Conservation (phyloP, 192 early-diverging fungal genomes). For the Podila minutissima region DNA sequence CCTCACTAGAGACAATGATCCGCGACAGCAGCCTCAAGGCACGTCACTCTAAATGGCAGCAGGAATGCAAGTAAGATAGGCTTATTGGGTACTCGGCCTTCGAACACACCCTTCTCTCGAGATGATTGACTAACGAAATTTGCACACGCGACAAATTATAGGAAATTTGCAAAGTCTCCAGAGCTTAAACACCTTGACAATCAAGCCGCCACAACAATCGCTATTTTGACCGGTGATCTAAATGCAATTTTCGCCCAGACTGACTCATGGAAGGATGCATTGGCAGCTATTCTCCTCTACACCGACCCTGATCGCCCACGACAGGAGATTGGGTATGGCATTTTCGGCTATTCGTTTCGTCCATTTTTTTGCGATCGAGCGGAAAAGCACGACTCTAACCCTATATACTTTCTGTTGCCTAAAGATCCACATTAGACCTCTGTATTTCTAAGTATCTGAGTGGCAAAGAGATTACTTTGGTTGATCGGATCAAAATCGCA, state of each 20-base stretch:
- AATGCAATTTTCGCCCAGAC: conserved; percentile 50
- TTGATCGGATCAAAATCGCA: conserved; percentile 54
- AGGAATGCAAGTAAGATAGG: conserved; percentile 28
- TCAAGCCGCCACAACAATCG: conserved; percentile 8
- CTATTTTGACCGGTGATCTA: conserved; percentile 45
- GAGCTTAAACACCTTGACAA: conserved; percentile 12
- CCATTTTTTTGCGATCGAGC: too few species aligned
- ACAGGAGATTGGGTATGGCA: conserved; percentile 28
- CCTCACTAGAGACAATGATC: conserved; percentile 10
- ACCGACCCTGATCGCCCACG: conserved; percentile 53
- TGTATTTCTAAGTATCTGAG: conserved; percentile 30
- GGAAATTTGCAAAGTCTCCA: conserved; percentile 19
- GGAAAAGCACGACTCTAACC: not conserved
- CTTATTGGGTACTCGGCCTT: too few species aligned
- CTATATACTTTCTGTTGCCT: not conserved
- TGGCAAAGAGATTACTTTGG: conserved; percentile 46
- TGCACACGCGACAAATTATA: not conserved
- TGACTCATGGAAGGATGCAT: conserved; percentile 60
- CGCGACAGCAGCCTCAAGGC: conserved; percentile 8
- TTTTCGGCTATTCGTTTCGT: not conserved
- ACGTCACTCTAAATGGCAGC: conserved; percentile 26
- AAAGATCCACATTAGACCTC: conserved; percentile 32
- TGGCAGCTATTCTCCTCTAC: conserved; percentile 63
- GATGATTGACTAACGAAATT: not conserved
- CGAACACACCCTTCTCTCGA: too few species aligned